Conservation (phyloP, 2,329 filamentous ascomycete species). For the Macrophomina tecta region DNA sequence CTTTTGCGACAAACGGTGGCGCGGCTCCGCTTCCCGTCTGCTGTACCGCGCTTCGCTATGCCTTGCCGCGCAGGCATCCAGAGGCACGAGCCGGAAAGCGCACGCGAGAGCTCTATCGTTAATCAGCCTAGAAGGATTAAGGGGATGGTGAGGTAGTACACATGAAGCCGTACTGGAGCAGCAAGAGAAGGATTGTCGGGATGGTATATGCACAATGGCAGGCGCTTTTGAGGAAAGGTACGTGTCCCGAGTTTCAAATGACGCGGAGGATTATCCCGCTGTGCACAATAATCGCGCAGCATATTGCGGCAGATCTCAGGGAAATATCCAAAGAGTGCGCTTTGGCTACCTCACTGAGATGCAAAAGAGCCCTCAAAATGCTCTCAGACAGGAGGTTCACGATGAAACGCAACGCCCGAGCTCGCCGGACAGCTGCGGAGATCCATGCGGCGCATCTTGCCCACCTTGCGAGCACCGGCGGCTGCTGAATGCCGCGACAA, state of each 20-base stretch:
- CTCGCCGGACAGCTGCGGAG: conserved; percentile 17
- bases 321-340: conserved; percentile 5
- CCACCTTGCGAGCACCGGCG: conserved; percentile 5
- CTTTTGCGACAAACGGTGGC: conserved; percentile 4
- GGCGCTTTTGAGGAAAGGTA: conserved; percentile 13
- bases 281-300: conserved; percentile 21
- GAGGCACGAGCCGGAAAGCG: background rate
- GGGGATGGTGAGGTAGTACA: background rate
- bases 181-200: conserved; percentile 16
- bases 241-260: conserved; percentile 22
- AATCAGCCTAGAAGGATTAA: background rate
- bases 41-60: background rate
- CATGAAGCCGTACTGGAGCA: conserved; percentile 18
- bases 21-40: conserved; percentile 16
- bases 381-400: conserved; percentile 19
- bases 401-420: conserved; percentile 23
- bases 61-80: background rate
- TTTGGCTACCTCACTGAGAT: background rate
- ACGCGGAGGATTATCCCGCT: conserved; percentile 22
- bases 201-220: conserved; percentile 1
- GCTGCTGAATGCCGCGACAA: conserved; percentile 12
- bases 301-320: conserved; percentile 18
- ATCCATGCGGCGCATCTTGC: conserved; percentile 22
- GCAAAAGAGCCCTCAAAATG: background rate
- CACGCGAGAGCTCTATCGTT: background rate